Base-by-base conservation (phyloP, 108 stramenopile species). In the Cylindrotheca fusiformis region DNA sequence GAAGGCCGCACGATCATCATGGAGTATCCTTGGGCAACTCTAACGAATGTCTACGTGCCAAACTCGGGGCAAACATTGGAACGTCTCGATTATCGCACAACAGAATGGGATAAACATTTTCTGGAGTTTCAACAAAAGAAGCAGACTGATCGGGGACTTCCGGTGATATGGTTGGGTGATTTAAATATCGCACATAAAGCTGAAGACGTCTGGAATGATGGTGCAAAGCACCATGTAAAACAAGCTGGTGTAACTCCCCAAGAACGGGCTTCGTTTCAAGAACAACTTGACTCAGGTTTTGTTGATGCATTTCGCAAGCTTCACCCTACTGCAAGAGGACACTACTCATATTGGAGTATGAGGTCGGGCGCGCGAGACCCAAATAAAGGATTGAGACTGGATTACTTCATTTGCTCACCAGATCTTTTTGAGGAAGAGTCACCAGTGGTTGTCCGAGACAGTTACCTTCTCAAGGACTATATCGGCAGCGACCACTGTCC, bases 21-120 rank as follows among this genome's bases (percentile, higher is more conserved):
- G 45, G 94, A 97, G 26, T 95, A 93, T 57, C 87, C 94, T 21
- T 71, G 77, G 26, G 96, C 93, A 26, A 83, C 93, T 41, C 73
- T 99, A 18, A 81, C 79, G 5, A 91, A 93, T 65, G 76, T 95
- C 20, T 99, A 99, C 67, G 96, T 98, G 12, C 96, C 98, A n/a
- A 99, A 99, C 67, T 85, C 88, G 2, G 98, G 98, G 21, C 95
- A 97, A 76, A 93, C 87, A 12, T 88, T 99, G 31, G 93, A 95
- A 51, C 83, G 97, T 21, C 74, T 99, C 2, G 69, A 75, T 22
- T 98, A 97, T 65, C 89, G 98, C n/a, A 95, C 95, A 0, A 65
- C 86, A 48, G 69, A 93, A 57, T 99, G 97, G 97, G 97, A 99
- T 68, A 75, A 71, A 20, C 86, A 91, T 53, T 82, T 99, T 61